Evolutionary conservation across 164 flowering plant species (phyloP), one percentile per base, ranked within the genome.

Genomic region (Taxillus chinensis): DNA sequence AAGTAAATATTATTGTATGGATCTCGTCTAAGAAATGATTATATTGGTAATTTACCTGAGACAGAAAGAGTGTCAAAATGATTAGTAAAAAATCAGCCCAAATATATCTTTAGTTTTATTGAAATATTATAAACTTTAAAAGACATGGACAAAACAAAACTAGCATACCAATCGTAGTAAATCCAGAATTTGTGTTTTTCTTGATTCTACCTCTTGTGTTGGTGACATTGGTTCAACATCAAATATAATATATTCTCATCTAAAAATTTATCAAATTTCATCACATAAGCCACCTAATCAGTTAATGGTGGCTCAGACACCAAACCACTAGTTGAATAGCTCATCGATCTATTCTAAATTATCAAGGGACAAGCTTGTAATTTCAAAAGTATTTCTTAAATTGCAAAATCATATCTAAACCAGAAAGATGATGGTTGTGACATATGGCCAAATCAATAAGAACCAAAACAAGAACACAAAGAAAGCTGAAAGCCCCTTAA

Each of bases 1-100:
- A 90, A 50, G 95, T 88, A 27, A 92, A 87, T 60, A 81, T 67
- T 5, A 90, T 87, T 1, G 81, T 80, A 56, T 82, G 89, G 43
- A 93, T 73, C 75, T 90, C 91, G 61, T 83, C 89, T 66, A 86
- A 51, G 79, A 91, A 90, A 39, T 82, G 91, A 67, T 60, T 81
- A 73, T 89, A 89, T 13, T 76, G 76, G 2, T 80, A 84, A 57
- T 93, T 97, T 54, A 87, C 88, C 99, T 93, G 78, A 58, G 41
- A 49, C 37, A 61, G 72, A 45, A 50, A 52, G 43, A 50, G 51
- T 16, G 39, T 41, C 60, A n/a, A n/a, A n/a, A n/a, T n/a, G n/a
- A n/a, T n/a, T n/a, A n/a, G n/a, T n/a, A n/a, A n/a, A 37, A 12
- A 56, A 38, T 38, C 9, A 3, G 17, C 41, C 42, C 55, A 41